Percentiles rank a stretch among this genome's conserved stretches.
Evolutionary conservation across 306 rosid species (phyloP).

Genomic region (Prunus dulcis): DNA sequence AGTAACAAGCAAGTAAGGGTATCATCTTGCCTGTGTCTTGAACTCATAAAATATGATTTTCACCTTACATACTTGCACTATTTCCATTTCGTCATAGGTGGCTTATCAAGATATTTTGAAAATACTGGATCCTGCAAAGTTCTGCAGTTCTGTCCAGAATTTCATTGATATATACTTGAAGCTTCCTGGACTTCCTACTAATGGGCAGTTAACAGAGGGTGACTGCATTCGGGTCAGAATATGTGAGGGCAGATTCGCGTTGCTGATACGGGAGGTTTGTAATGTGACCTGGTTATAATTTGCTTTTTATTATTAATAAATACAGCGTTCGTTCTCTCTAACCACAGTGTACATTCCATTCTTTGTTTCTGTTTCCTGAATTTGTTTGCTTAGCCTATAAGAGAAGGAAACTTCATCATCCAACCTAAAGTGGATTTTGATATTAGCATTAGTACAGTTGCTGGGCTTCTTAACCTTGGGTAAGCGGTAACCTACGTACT

Average conservation of each 20-base stretch:
- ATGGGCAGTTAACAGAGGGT: constrained; percentile 83
- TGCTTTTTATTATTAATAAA: neutral
- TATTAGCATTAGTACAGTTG: constrained; percentile 87
- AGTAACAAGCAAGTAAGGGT: constrained; percentile 78
- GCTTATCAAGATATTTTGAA: constrained; percentile 83
- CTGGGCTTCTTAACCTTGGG: constrained; percentile 99
- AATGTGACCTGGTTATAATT: neutral
- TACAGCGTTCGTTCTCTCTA: neutral
- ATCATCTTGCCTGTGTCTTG: constrained; percentile 15
- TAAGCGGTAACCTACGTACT: constrained; percentile 34
- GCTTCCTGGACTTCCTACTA: constrained; percentile 88
- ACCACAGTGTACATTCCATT: neutral
- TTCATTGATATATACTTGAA: constrained; percentile 89
- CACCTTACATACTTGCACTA: constrained; percentile 20
- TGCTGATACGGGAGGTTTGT: constrained; percentile 92
- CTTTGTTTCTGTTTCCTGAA: constrained; percentile 14
- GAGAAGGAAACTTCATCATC: constrained; percentile 97
- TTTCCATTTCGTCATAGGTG: constrained; percentile 57
- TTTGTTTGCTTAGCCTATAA: constrained; percentile 66
- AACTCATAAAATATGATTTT: constrained; percentile 1
- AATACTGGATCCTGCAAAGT: constrained; percentile 86
- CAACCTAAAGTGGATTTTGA: constrained; percentile 99
- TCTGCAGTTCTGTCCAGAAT: constrained; percentile 94
- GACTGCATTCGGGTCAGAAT: constrained; percentile 96
- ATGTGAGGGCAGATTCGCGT: constrained; percentile 98